Conservation (phyloP, 495 filamentous ascomycete genomes). For the Corynascus novoguineensis region DNA sequence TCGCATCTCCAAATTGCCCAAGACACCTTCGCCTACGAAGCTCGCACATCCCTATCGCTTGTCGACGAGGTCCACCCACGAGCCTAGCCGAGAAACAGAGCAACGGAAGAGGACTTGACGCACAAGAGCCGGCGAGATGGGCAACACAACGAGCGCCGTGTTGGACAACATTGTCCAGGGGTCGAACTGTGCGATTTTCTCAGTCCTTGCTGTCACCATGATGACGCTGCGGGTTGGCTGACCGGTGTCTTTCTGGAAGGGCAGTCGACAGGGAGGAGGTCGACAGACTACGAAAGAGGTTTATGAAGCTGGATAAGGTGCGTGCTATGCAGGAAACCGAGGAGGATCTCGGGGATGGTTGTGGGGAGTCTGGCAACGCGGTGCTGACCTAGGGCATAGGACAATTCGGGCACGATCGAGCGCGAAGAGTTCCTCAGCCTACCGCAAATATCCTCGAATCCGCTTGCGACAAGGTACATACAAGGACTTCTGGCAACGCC, state of each 20-base stretch:
- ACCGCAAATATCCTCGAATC: conserved; percentile 96
- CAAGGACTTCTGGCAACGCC: too few relatives aligned
- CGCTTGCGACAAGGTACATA: conserved; percentile 79
- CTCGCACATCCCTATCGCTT: background rate
- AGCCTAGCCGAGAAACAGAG: background rate
- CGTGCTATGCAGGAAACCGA: conserved; percentile 7
- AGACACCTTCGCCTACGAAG: background rate
- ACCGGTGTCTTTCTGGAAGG: conserved; percentile 6
- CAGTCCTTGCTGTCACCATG: background rate
- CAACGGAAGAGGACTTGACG: background rate
- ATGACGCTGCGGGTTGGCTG: background rate
- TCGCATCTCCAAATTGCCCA: background rate
- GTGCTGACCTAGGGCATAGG: conserved; percentile 45
- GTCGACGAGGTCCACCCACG: background rate
- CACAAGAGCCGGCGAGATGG: conserved; percentile 54
- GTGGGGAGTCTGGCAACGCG: background rate
- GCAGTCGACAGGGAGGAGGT: conserved; percentile 95
- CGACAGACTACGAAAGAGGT: conserved; percentile 87
- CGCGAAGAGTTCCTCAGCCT: conserved; percentile 97
- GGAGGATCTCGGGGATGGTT: background rate
- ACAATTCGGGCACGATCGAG: conserved; percentile 96
- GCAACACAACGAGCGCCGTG: conserved; percentile 74
- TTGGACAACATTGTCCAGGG: conserved; percentile 94
- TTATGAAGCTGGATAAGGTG: conserved; percentile 99
- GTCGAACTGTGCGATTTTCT: conserved; percentile 69